Conservation (phyloP, 2,329 filamentous ascomycete species). For the Knoxdaviesia proteae region DNA sequence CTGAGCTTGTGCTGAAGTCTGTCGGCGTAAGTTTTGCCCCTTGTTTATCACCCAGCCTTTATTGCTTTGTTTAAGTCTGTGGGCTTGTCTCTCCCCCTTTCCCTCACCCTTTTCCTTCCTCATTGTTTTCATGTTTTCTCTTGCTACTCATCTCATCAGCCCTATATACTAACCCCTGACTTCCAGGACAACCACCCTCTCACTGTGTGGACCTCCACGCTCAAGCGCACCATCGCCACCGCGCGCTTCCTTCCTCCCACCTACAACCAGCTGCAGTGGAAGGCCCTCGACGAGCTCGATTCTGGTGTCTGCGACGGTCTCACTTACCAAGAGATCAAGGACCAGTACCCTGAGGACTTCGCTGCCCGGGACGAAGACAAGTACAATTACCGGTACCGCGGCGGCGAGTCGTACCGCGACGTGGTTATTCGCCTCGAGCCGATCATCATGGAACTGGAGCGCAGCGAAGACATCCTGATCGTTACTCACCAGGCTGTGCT, state of each 20-base stretch:
- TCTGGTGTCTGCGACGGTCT: constrained; percentile 91
- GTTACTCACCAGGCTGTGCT: constrained; percentile 95
- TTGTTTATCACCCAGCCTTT: too few species aligned
- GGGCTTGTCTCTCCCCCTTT: neutral
- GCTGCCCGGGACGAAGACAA: constrained; percentile 91
- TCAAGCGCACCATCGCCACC: constrained; percentile 76
- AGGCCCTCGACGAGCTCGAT: constrained; percentile 91
- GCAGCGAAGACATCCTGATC: constrained; percentile 90
- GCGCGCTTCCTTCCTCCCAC: constrained; percentile 59
- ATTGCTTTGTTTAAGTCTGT: too few species aligned
- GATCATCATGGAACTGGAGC: constrained; percentile 98
- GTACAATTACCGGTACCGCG: constrained; percentile 97
- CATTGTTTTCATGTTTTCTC: constrained; percentile 9
- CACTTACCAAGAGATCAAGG: constrained; percentile 87
- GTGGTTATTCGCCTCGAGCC: constrained; percentile 94
- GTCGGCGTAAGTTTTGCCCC: constrained; percentile 45
- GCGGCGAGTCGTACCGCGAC: constrained; percentile 86
- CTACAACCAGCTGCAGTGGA: constrained; percentile 96
- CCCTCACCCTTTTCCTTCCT: neutral
- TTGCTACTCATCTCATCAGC: neutral
- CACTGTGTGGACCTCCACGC: constrained; percentile 41
- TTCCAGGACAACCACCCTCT: constrained; percentile 35
- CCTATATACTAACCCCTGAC: neutral
- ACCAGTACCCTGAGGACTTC: constrained; percentile 85
- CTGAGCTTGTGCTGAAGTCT: constrained; percentile 65